These are phyloP conservation scores for Diaporthe amygdali DNA, from an alignment of 2,329 filamentous ascomycete genomes.

Conservation along the genomic window DNA sequence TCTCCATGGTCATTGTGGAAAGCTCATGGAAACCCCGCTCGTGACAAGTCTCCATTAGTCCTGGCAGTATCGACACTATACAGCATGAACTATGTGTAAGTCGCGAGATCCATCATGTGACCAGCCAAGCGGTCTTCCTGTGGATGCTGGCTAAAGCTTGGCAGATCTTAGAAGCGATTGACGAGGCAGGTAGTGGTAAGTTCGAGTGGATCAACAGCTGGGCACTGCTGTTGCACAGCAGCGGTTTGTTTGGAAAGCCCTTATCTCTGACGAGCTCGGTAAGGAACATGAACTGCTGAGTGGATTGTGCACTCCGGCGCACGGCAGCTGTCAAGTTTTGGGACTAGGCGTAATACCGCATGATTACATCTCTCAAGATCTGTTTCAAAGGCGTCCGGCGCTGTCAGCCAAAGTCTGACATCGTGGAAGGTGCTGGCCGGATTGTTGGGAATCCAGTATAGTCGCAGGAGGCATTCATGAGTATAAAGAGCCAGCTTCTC, in stretches of 20 bases:
- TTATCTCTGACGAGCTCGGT: too few relatives aligned
- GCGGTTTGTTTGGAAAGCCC: background rate
- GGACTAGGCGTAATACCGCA: background rate
- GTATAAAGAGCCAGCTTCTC: background rate
- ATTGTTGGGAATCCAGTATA: background rate
- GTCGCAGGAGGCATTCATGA: background rate
- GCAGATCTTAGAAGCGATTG: background rate
- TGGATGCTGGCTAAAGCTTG: background rate
- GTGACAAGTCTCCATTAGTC: background rate
- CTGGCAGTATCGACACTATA: background rate
- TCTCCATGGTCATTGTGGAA: background rate
- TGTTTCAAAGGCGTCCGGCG: background rate
- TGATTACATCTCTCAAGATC: background rate
- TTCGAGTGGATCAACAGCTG: background rate
- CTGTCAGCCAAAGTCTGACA: background rate
- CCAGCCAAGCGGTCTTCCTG: background rate
- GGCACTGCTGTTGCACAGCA: background rate
- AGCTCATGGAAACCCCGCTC: background rate
- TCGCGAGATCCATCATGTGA: background rate
- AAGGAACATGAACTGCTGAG: background rate
- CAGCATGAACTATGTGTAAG: background rate
- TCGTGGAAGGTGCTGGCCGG: background rate
- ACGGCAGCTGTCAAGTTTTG: background rate
- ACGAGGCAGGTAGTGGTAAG: background rate
- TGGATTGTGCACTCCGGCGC: background rate